Percentiles rank a stretch among this genome's conserved stretches.
Conservation (phyloP, 495 filamentous ascomycete genomes). For the Trichoderma erinaceum region DNA sequence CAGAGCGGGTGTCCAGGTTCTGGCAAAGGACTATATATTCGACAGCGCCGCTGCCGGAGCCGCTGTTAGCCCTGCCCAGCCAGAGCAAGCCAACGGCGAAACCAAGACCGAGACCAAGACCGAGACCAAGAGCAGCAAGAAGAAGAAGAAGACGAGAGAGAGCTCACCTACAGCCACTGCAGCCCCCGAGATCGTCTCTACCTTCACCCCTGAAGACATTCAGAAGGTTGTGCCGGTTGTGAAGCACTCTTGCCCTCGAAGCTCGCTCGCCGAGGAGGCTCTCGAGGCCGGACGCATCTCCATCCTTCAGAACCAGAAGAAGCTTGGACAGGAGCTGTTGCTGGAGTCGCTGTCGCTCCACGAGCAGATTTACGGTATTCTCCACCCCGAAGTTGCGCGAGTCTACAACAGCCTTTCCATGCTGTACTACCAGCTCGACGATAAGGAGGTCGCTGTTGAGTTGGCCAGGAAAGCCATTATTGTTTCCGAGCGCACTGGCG, state of each 20-base stretch:
- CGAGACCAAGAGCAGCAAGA: conserved; percentile 75
- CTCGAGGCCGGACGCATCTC: conserved; percentile 93
- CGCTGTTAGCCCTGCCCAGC: conserved; percentile 19
- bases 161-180: conserved; percentile 47
- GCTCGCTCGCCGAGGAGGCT: conserved; percentile 88
- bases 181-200: conserved; percentile 43
- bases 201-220: conserved; percentile 79
- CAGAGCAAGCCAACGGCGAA: conserved; percentile 32
- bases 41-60: conserved; percentile 28
- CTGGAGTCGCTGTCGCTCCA: conserved; percentile 92
- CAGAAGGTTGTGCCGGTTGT: conserved; percentile 86
- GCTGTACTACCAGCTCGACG: conserved; percentile 90
- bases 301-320: conserved; percentile 88
- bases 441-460: conserved; percentile 92
- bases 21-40: conserved; percentile 76
- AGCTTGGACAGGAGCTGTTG: conserved; percentile 91
- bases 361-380: conserved; percentile 97
- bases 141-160: conserved; percentile 63
- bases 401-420: conserved; percentile 92
- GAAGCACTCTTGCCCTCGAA: conserved; percentile 86
- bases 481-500: conserved; percentile 88
- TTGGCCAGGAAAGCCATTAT: conserved; percentile 94
- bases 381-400: conserved; percentile 94
- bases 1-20: conserved; percentile 87
- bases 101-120: conserved; percentile 31